Evolutionary conservation across 2,329 filamentous ascomycete genomes (phyloP).

Genomic region (Ceratocystis smalleyi): DNA sequence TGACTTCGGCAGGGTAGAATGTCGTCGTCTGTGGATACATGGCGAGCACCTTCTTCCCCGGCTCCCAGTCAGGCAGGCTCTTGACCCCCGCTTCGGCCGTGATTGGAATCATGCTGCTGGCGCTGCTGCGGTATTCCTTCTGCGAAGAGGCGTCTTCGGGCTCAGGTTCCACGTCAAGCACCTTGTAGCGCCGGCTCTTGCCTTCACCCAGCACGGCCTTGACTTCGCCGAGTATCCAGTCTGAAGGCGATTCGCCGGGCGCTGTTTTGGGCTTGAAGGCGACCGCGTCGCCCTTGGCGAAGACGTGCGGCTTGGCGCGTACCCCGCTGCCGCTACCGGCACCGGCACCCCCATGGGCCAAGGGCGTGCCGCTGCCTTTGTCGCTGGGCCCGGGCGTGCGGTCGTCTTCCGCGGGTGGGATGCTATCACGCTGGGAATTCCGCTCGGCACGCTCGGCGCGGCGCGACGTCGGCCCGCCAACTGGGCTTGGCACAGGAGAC

Average conservation of each 20-base stretch:
- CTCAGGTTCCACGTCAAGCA: slow-evolving; percentile 66
- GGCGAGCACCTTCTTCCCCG: slow-evolving; percentile 58
- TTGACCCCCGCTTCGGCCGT: slow-evolving; percentile 36
- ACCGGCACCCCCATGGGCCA: slow-evolving; percentile 22
- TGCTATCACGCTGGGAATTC: slow-evolving; percentile 29
- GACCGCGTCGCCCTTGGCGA: slow-evolving; percentile 47
- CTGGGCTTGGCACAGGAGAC: slow-evolving; percentile 32
- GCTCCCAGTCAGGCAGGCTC: slow-evolving; percentile 43
- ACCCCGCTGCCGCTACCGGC: slow-evolving; percentile 23
- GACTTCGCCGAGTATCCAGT: slow-evolving; percentile 66
- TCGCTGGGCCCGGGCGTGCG: slow-evolving; percentile 37
- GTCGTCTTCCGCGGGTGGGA: slow-evolving; percentile 26
- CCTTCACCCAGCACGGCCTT: slow-evolving; percentile 60
- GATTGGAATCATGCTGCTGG: slow-evolving; percentile 63
- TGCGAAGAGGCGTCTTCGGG: slow-evolving; percentile 50
- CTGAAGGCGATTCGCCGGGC: slow-evolving; percentile 32
- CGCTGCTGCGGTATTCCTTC: slow-evolving; percentile 54
- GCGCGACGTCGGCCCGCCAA: slow-evolving; percentile 21
- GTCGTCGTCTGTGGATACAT: slow-evolving; percentile 73
- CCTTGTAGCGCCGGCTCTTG: slow-evolving; percentile 63
- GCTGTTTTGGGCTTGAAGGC: slow-evolving; percentile 47
- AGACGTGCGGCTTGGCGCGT: slow-evolving; percentile 37
- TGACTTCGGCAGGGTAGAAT: slow-evolving; percentile 72
- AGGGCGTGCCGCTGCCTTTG: slow-evolving; percentile 1
- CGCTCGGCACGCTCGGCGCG: slow-evolving; percentile 24